Conservation (phyloP, 2,329 filamentous ascomycete genomes). For the Colletotrichum noveboracense region DNA sequence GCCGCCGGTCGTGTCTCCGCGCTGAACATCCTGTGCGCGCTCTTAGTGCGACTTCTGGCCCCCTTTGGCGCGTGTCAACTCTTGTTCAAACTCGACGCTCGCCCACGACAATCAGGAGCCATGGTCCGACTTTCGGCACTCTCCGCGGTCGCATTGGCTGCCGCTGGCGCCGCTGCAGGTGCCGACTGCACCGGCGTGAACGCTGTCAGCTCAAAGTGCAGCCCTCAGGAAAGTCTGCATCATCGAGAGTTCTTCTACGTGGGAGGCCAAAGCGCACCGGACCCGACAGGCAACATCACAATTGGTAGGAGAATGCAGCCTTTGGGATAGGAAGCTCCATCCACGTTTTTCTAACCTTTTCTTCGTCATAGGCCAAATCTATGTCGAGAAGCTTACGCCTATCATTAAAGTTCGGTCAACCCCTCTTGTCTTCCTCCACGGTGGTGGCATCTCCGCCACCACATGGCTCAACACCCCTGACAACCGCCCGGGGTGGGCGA, state of each 20-base stretch:
- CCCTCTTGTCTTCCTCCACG: slow-evolving; percentile 37
- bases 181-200: slow-evolving; percentile 7
- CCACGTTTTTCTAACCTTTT: background rate
- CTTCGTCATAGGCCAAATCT: slow-evolving; percentile 29
- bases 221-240: slow-evolving; percentile 10
- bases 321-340: fast-evolving
- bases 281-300: slow-evolving; percentile 26
- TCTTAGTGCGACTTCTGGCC: background rate
- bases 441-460: slow-evolving; percentile 33
- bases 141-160: background rate
- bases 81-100: background rate
- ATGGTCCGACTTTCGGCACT: slow-evolving; percentile 1
- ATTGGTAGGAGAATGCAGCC: background rate
- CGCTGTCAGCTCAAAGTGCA: slow-evolving; percentile 8
- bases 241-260: slow-evolving; percentile 33
- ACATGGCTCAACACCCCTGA: slow-evolving; percentile 45
- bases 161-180: background rate
- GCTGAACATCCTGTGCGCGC: background rate
- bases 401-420: slow-evolving; percentile 23
- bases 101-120: background rate
- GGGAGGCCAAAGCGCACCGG: slow-evolving; percentile 29
- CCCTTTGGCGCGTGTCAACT: background rate
- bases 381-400: slow-evolving; percentile 36
- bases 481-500: slow-evolving; percentile 44
- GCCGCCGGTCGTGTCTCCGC: background rate